Base-by-base conservation (phyloP, 306 rosid genomes). In the Sindora glabra region DNA sequence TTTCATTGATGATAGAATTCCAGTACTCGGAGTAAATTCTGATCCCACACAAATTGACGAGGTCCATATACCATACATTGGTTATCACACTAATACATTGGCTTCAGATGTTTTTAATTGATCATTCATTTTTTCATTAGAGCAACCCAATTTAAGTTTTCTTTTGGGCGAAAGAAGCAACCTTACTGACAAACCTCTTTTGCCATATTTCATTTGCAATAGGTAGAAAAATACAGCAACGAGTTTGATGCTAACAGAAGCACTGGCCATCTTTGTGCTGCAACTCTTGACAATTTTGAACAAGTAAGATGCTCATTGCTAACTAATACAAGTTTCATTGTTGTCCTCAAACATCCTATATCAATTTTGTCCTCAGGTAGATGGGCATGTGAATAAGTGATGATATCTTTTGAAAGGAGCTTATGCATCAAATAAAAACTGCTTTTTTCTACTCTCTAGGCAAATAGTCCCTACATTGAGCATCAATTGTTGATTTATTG, bases 11-110 rank as follows among this genome's bases (percentile, higher is more conserved):
- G 85, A 86, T 59, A 72, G 74, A 5, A 63, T 86, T 76, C 95
- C 96, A 9, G 65, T 88, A 70, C 82, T 92, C n/a, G 98, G 98
- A 62, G 94, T 92, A 68, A 92, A 92, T 71, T 92, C 98, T 33
- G 98, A 86, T 69, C 96, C 98, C 47, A 86, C 98, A 19, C 69
- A 39, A 61, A 67, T 65, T 62, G 81, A 83, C 23, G 98, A 92
- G 96, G 98, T 92, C 39, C 27, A 24, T 62, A 37, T 41, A 38
- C 56, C 49, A 39, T 54, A 48, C 18, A 15, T 67, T 48, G 59
- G 41, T 56, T 62, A 25, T 62, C 26, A 18, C 22, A 5, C 72
- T 21, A 6, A 47, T 37, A 22, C 13, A 42, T 67, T 68, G 25
- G 41, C 69, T 53, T 65, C 18, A 14, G 18, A 10, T 5, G 39